A percentile compares a stretch with the other conserved stretches of the same genome.
Conservation (phyloP, 2,329 filamentous ascomycete species). For the Diaporthe sp. region DNA sequence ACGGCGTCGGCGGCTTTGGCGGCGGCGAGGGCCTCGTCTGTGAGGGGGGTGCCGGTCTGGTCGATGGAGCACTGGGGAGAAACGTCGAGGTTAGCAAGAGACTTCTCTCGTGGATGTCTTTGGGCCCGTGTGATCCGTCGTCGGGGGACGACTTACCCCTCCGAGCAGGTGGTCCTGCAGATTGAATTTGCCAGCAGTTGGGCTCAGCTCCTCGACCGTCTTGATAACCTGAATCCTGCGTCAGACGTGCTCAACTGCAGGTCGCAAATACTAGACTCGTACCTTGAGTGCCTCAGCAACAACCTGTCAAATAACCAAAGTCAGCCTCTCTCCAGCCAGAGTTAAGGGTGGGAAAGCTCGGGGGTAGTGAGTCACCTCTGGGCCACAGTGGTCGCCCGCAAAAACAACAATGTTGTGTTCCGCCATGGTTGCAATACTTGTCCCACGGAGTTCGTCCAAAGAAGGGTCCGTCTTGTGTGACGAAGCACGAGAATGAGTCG, state of each 20-base stretch:
- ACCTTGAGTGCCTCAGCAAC: conserved; percentile 84
- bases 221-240: conserved; percentile 66
- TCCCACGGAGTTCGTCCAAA: conserved; percentile 26
- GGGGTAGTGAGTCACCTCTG: conserved; percentile 67
- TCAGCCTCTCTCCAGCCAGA: conserved; percentile 21
- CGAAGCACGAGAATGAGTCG: conserved; percentile 32
- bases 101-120: conserved; percentile 34
- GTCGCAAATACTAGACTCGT: conserved; percentile 38
- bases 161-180: conserved; percentile 91
- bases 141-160: conserved; percentile 73
- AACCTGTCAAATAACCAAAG: conserved; percentile 57
- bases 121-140: conserved; percentile 10
- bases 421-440: conserved; percentile 60
- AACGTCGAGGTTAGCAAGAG: conserved; percentile 40
- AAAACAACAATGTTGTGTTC: conserved; percentile 80
- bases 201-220: conserved; percentile 77
- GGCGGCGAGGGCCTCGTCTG: conserved; percentile 53
- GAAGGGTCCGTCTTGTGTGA: conserved; percentile 30
- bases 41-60: conserved; percentile 55
- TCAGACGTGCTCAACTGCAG: conserved; percentile 19
- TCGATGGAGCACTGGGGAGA: conserved; percentile 50
- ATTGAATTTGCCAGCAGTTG: conserved; percentile 81
- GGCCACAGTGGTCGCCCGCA: conserved; percentile 81
- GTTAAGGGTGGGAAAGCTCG: conserved; percentile 26
- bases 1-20: conserved; percentile 54